Evolutionary conservation across 768 basidiomycete genomes (phyloP).

Genomic region (Tylopilus rubrobrunneus): DNA sequence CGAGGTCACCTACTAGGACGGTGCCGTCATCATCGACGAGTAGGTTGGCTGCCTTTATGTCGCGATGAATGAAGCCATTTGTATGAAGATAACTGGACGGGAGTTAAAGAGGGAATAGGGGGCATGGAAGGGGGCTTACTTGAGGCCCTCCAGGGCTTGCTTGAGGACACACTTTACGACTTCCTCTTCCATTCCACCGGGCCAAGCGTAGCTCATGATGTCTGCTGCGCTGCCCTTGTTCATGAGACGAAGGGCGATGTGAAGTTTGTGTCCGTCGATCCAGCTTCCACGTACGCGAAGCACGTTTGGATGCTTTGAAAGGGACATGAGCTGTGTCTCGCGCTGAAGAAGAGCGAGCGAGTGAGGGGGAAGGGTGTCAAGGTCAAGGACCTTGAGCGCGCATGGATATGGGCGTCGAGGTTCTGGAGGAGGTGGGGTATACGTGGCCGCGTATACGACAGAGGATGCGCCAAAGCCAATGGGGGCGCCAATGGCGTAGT

Average conservation of each 20-base stretch:
- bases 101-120: slow-evolving; percentile 2
- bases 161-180: slow-evolving; percentile 80
- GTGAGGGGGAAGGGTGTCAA: slow-evolving; percentile 70
- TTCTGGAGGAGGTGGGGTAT: slow-evolving; percentile 40
- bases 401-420: slow-evolving; percentile 48
- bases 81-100: slow-evolving; percentile 70
- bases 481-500: slow-evolving; percentile 73
- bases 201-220: slow-evolving; percentile 80
- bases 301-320: slow-evolving; percentile 91
- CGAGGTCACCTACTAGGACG: slow-evolving; percentile 87
- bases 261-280: slow-evolving; percentile 78
- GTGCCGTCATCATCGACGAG: slow-evolving; percentile 89
- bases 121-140: slow-evolving; percentile 42
- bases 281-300: slow-evolving; percentile 88
- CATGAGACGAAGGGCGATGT: slow-evolving; percentile 88
- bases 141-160: slow-evolving; percentile 85
- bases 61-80: slow-evolving; percentile 90
- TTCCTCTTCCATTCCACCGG: slow-evolving; percentile 89
- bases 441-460: slow-evolving; percentile 79
- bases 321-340: slow-evolving; percentile 89
- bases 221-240: slow-evolving; percentile 84
- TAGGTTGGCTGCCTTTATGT: slow-evolving; percentile 91
- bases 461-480: slow-evolving; percentile 94
- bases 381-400: slow-evolving; percentile 86
- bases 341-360: slow-evolving; percentile 72